Percentiles rank a stretch among this genome's conserved stretches.
phyloP scores from a whole-genome alignment of 306 rosid species.

The Cicer yamashitae region DNA sequence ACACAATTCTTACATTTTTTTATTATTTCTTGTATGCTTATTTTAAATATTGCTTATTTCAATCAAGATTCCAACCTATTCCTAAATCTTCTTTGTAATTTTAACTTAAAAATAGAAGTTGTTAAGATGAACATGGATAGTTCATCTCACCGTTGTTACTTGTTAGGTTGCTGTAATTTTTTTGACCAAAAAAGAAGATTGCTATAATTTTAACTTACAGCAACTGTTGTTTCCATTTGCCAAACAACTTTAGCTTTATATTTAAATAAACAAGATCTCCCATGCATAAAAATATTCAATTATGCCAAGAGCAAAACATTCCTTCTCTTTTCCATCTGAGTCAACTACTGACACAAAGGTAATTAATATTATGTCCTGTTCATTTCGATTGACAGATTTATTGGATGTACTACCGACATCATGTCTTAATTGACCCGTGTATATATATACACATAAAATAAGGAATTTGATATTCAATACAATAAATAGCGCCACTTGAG shows the following conservation, averaged over 20 bases:
- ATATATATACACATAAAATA: conserved; percentile 37
- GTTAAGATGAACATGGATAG: neutral
- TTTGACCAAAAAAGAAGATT: too few species aligned
- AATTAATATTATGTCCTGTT: conserved; percentile 32
- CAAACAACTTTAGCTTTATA: neutral
- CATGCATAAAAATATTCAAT: neutral
- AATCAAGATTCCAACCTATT: too few species aligned
- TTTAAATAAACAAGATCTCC: neutral
- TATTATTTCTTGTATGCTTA: too few species aligned
- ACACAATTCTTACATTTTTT: too few species aligned
- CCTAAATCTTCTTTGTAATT: too few species aligned
- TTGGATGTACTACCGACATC: conserved; percentile 26
- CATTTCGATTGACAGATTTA: conserved; percentile 32
- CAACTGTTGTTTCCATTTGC: neutral
- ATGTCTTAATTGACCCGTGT: conserved; percentile 41
- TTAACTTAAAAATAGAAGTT: too few species aligned
- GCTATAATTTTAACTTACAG: neutral
- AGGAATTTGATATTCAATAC: conserved; percentile 45
- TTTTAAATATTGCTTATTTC: too few species aligned
- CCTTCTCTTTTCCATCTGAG: conserved; percentile 1
- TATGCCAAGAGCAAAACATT: neutral
- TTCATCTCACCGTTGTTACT: too few species aligned
- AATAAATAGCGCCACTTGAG: conserved; percentile 30
- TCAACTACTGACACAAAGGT: neutral
- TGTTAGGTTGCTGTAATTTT: too few species aligned